Percentiles rank a stretch among this genome's conserved stretches.
Conservation (phyloP, 2,329 filamentous ascomycete species). For the Talaromyces sp. region DNA sequence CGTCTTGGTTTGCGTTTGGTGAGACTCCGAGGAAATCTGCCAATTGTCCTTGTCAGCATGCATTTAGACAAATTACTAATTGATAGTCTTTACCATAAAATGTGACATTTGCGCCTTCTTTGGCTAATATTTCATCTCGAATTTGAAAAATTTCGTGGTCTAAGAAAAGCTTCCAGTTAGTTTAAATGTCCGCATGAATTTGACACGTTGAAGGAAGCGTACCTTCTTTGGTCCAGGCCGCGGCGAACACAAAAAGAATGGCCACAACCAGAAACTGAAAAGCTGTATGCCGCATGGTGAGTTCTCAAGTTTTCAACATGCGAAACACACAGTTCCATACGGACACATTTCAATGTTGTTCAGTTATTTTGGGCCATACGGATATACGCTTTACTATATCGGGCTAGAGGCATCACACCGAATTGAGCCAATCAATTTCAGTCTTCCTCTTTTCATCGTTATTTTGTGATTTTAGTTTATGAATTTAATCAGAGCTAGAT, state of each 20-base stretch:
- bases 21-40: constrained; percentile 78
- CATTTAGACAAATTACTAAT: not conserved
- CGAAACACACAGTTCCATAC: not conserved
- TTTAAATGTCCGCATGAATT: constrained; percentile 15
- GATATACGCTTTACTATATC: constrained; percentile 1
- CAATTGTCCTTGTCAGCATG: not conserved
- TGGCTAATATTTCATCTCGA: constrained; percentile 74
- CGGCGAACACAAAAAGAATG: constrained; percentile 64
- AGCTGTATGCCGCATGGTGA: constrained; percentile 66
- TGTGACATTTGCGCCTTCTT: constrained; percentile 74
- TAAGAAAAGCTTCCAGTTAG: constrained; percentile 34
- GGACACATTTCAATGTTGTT: not conserved
- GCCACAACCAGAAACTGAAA: constrained; percentile 66
- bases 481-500: not conserved
- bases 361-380: not conserved
- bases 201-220: constrained; percentile 18
- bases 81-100: constrained; percentile 66
- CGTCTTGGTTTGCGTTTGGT: constrained; percentile 71
- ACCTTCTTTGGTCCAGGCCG: constrained; percentile 87
- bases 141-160: constrained; percentile 98
- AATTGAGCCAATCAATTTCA: not conserved
- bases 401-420: not conserved
- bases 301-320: not conserved
- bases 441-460: not conserved
- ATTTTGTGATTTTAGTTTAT: not conserved